Evolutionary conservation across 306 rosid species (phyloP).

Genomic region (Pyrus betulifolia): DNA sequence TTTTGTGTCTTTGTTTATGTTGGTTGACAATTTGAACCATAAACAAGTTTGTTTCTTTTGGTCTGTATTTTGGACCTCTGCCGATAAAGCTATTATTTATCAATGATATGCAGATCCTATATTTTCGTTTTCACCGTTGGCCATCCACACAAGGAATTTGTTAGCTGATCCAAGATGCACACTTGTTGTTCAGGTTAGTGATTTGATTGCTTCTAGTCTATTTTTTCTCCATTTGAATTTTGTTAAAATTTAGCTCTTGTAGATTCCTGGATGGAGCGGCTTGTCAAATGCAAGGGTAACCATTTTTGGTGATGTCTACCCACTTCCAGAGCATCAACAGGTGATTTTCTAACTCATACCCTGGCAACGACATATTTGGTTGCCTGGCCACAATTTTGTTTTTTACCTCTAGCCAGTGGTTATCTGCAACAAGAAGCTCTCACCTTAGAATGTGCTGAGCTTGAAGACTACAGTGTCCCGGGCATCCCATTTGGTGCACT

Average conservation of each 20-base stretch:
- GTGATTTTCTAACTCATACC: conserved; percentile 27
- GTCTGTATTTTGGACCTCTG: neutral
- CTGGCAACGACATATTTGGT: conserved; percentile 1
- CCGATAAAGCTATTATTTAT: neutral
- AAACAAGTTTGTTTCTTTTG: neutral
- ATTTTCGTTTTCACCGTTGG: conserved; percentile 95
- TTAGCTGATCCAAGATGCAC: conserved; percentile 95
- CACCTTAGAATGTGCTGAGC: too few relatives aligned
- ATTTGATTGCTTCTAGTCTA: conserved; percentile 16
- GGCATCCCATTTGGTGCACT: too few relatives aligned
- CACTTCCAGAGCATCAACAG: conserved; percentile 92
- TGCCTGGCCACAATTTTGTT: neutral
- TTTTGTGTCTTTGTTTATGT: neutral
- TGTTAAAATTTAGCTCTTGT: conserved; percentile 30
- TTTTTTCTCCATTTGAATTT: conserved; percentile 24
- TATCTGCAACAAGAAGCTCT: conserved; percentile 3
- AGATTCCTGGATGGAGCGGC: conserved; percentile 99
- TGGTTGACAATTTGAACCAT: neutral
- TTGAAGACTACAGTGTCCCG: too few relatives aligned
- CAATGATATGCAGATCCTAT: conserved; percentile 61
- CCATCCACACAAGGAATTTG: conserved; percentile 93
- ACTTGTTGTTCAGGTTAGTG: conserved; percentile 91
- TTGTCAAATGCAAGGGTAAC: conserved; percentile 99
- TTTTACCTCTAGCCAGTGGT: conserved; percentile 1
- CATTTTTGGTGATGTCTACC: conserved; percentile 92